phyloP scores from a whole-genome alignment of 306 rosid species.

The Dalbergia cultrata region DNA sequence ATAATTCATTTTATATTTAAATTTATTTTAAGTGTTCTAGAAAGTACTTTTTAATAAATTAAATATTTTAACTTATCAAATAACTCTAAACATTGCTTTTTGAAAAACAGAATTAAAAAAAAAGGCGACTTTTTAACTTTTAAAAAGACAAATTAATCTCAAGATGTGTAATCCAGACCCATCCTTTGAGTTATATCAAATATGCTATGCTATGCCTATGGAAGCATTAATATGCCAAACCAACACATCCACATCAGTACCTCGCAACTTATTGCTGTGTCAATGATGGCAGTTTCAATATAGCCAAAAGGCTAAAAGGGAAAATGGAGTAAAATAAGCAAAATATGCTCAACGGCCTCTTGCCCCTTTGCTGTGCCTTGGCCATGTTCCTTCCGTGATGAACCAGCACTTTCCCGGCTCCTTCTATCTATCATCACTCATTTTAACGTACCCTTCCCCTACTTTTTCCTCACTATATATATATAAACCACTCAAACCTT shows the following conservation, averaged over 20 bases:
- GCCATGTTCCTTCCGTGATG: slow-evolving; percentile 51
- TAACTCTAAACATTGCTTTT: too few relatives aligned
- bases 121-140: too few relatives aligned
- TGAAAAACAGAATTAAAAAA: too few relatives aligned
- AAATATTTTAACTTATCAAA: too few relatives aligned
- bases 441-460: neutral
- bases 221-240: slow-evolving; percentile 63
- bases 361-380: slow-evolving; percentile 21
- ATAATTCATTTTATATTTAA: too few relatives aligned
- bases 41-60: too few relatives aligned
- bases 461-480: slow-evolving; percentile 13
- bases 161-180: too few relatives aligned
- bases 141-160: too few relatives aligned
- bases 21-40: too few relatives aligned
- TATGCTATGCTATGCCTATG: neutral
- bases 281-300: slow-evolving; percentile 58
- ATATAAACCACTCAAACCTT: neutral
- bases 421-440: neutral
- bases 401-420: neutral
- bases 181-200: too few relatives aligned
- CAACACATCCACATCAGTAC: slow-evolving; percentile 60
- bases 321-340: neutral
- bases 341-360: slow-evolving; percentile 9
- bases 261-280: slow-evolving; percentile 62
- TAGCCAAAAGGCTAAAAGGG: slow-evolving; percentile 44